Evolutionary conservation across 371 early-diverging fungal genomes (phyloP).

Genomic region (Dinochytrium kinnereticum): DNA sequence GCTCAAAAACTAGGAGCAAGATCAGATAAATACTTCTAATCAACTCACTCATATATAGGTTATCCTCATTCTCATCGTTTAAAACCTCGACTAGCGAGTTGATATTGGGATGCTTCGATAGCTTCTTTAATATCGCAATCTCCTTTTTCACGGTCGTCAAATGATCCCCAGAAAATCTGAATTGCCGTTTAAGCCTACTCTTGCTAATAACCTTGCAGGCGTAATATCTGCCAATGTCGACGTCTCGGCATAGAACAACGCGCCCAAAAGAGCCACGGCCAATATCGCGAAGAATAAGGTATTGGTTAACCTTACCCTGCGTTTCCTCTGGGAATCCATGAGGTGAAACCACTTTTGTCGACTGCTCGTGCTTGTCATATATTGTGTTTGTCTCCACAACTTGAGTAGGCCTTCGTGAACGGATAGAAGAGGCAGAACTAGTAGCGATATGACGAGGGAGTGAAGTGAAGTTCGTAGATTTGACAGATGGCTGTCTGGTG

Average conservation of each 20-base stretch:
- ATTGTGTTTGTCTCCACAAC: slow-evolving; percentile 51
- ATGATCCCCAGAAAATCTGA: slow-evolving; percentile 46
- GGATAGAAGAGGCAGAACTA: not conserved
- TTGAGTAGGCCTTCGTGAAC: slow-evolving; percentile 25
- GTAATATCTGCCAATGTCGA: slow-evolving; percentile 46
- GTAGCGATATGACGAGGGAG: not conserved
- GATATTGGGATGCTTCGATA: slow-evolving; percentile 62
- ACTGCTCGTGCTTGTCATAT: slow-evolving; percentile 44
- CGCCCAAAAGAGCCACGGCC: slow-evolving; percentile 58
- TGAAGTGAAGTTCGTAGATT: not conserved
- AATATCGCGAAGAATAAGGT: slow-evolving; percentile 55
- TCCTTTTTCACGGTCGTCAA: slow-evolving; percentile 51
- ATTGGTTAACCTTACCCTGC: slow-evolving; percentile 64
- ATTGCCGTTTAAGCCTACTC: slow-evolving; percentile 51
- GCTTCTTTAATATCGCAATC: slow-evolving; percentile 62
- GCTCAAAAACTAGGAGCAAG: slow-evolving; percentile 57
- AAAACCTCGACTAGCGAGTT: slow-evolving; percentile 59
- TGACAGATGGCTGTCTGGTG: not conserved
- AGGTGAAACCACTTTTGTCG: slow-evolving; percentile 26
- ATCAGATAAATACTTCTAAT: not conserved
- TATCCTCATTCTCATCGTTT: slow-evolving; percentile 61
- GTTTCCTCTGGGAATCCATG: slow-evolving; percentile 38
- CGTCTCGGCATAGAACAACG: slow-evolving; percentile 52
- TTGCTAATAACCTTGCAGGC: slow-evolving; percentile 65
- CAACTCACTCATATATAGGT: slow-evolving; percentile 60